Evolutionary conservation across 1,139 yeast genomes (phyloP).

Genomic region (Sugiyamaella sp.): DNA sequence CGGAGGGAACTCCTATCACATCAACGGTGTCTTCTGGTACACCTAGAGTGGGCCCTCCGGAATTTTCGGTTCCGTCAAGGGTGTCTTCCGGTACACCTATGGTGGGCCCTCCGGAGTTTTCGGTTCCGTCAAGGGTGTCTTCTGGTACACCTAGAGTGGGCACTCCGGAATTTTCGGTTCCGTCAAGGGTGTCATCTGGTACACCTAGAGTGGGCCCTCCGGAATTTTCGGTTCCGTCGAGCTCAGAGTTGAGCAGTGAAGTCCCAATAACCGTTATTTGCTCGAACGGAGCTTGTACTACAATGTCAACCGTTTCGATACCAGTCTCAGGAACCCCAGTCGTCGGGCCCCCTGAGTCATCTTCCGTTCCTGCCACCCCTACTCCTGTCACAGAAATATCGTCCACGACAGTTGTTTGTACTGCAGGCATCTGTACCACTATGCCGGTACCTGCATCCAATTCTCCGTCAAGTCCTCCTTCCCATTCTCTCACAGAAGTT

Average conservation of each 20-base stretch:
- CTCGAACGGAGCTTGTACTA: constrained; percentile 1
- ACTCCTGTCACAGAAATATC: not conserved
- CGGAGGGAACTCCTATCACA: not conserved
- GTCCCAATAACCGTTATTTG: constrained; percentile 1
- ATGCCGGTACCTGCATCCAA: not conserved
- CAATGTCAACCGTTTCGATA: not conserved
- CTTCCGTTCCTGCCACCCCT: constrained; percentile 5
- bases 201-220: no score
- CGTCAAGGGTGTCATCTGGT: no score
- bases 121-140: no score
- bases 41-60: no score
- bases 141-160: not conserved
- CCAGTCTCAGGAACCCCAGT: not conserved
- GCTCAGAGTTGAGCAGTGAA: no score
- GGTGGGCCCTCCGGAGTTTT: no score
- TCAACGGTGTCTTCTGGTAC: not conserved
- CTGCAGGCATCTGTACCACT: constrained; percentile 2
- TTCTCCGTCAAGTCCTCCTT: no score
- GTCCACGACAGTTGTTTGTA: not conserved
- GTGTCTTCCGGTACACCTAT: no score
- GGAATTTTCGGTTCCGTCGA: no score
- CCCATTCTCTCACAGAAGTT: no score
- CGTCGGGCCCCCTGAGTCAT: not conserved
- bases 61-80: no score
- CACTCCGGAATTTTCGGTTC: no score